phyloP scores from a whole-genome alignment of 2,329 filamentous ascomycete species.

The Fusarium compactum region DNA sequence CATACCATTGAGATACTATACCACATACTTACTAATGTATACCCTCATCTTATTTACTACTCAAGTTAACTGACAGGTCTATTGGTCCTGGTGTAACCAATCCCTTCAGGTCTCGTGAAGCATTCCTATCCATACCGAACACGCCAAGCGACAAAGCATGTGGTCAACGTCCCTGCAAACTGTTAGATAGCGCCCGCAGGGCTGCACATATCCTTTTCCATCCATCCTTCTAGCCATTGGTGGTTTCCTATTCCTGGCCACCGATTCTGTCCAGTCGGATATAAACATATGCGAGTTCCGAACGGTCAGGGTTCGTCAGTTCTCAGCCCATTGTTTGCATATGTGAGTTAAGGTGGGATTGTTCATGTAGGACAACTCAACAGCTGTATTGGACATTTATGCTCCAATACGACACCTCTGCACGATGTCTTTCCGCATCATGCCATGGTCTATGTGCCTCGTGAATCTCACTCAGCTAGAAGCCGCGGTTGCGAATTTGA shows the following conservation, averaged over 20 bases:
- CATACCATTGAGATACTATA: not conserved
- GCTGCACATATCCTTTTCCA: constrained; percentile 32
- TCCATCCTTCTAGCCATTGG: constrained; percentile 17
- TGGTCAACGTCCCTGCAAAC: constrained; percentile 16
- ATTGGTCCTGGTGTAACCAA: not conserved
- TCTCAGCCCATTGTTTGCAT: not conserved
- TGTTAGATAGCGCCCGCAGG: constrained; percentile 27
- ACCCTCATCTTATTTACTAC: not conserved
- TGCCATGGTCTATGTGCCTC: not conserved
- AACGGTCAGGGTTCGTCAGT: constrained; percentile 1
- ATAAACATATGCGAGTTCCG: not conserved
- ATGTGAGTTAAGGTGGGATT: not conserved
- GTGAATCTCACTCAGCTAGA: not conserved
- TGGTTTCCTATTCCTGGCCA: constrained; percentile 8
- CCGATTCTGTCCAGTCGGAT: not conserved
- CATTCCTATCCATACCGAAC: constrained; percentile 1
- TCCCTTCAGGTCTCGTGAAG: not conserved
- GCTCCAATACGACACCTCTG: not conserved
- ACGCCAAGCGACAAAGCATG: constrained; percentile 3
- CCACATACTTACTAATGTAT: not conserved
- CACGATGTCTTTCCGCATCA: not conserved
- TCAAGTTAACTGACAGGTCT: not conserved
- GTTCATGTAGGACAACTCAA: not conserved
- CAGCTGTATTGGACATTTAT: not conserved
- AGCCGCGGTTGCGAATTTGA: not conserved